Evolutionary conservation across 192 early-diverging fungal genomes (phyloP), one percentile per base, ranked within the genome.

Genomic region (Haplosporangium gracile): DNA sequence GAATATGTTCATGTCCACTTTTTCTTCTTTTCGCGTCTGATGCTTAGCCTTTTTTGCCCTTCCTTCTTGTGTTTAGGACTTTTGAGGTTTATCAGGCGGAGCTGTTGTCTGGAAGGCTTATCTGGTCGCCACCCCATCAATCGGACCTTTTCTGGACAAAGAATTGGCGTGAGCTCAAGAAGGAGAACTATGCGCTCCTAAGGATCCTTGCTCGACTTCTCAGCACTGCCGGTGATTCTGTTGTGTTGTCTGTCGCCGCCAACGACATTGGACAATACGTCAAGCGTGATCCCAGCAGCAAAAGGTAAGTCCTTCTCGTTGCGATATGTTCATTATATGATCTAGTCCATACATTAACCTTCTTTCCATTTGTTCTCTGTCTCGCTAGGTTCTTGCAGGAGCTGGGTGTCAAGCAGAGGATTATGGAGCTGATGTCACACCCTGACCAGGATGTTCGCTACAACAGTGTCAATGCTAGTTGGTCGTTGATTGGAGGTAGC

Each of bases 371-470:
- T 42, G n/a, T 63, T 49, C 20, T 82, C n/a, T 40, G 53, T 18
- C 42, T 76, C 72, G 24, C 26, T 74, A 96, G 94, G 76, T 68
- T 94, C 40, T 81, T 97, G 16, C 94, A 97, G 82, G 96, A 97
- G 77, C 92, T 93, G 83, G 97, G 98, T 40, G 96, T 95, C 47
- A 99, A 99, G 91, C 91, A 96, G n/a, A 91, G 92, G 45, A 93
- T 99, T 76, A 98, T 99, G 98, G 95, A 93, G 82, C 89, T 98
- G 74, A 98, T 99, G 97, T 94, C 97, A 16, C 95, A 96, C 83
- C 93, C 93, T 43, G 93, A 95, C 68, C 89, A 94, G 11, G 97
- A 98, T 82, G 97, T 99, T 47, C 90, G 95, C 79, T 99, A 99
- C 51, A 75, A 75, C 51, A 75, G 74, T 75, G 74, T 75, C 42